phyloP scores from a whole-genome alignment of 768 basidiomycete species.

The Amanita thiersii region DNA sequence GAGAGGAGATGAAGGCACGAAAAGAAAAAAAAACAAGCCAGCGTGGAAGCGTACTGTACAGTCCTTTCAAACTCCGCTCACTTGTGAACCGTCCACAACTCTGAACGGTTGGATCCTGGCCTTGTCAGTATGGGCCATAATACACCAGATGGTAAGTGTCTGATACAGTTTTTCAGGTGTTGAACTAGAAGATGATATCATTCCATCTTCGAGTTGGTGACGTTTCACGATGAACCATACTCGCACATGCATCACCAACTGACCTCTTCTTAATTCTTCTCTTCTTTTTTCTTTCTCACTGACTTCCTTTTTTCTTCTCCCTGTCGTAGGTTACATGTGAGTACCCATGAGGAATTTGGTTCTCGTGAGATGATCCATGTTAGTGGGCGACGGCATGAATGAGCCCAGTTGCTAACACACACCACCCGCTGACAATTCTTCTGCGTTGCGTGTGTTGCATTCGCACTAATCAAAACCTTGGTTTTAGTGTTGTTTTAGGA shows the following conservation, averaged over 20 bases:
- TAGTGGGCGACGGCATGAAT: constrained; percentile 25
- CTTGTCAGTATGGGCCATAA: too few species aligned
- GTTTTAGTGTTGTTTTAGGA: constrained; percentile 8
- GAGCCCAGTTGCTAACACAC: constrained; percentile 29
- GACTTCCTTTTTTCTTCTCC: neutral
- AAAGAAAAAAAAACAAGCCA: constrained; percentile 6
- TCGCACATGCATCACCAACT: constrained; percentile 75
- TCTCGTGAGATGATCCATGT: constrained; percentile 26
- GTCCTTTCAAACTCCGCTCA: constrained; percentile 27
- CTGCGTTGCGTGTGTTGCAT: neutral
- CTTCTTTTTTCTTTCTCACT: constrained; percentile 10
- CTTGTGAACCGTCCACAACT: constrained; percentile 21
- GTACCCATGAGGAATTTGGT: constrained; percentile 4
- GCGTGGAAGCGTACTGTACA: constrained; percentile 30
- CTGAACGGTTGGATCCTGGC: neutral
- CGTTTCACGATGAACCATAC: constrained; percentile 58
- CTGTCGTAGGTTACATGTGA: too few species aligned
- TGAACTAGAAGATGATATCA: constrained; percentile 60
- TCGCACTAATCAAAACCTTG: constrained; percentile 5
- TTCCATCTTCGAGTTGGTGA: constrained; percentile 73
- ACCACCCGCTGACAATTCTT: constrained; percentile 32
- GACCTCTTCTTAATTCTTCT: constrained; percentile 23
- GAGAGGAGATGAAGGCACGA: constrained; percentile 6
- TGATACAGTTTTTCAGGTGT: constrained; percentile 12
- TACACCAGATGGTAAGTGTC: constrained; percentile 22